Conservation (phyloP, 768 basidiomycete genomes). For the Boletus reticuloceps region DNA sequence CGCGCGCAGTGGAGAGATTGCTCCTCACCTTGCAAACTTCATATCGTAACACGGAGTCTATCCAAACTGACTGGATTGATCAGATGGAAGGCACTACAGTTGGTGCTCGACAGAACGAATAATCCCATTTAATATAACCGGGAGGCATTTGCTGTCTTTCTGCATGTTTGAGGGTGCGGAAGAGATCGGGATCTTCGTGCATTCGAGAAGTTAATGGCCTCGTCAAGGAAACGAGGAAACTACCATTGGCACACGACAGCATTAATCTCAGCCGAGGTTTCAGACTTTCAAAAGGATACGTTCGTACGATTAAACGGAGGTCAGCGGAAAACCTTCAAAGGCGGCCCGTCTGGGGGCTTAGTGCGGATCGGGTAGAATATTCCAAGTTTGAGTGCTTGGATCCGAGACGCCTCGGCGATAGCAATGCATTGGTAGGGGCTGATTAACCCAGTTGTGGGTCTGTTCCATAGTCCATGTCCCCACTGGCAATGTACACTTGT, state of each 20-base stretch:
- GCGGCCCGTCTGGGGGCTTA: not conserved
- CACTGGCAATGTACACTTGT: no score
- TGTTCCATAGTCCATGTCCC: no score
- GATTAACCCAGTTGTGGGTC: no score
- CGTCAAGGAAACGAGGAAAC: slow-evolving; percentile 1
- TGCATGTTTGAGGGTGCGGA: slow-evolving; percentile 1
- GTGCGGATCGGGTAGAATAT: not conserved
- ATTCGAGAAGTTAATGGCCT: not conserved
- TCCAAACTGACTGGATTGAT: not conserved
- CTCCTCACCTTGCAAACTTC: slow-evolving; percentile 58
- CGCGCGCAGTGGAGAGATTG: not conserved
- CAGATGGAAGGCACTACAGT: not conserved
- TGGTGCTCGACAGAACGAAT: not conserved
- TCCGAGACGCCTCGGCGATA: not conserved
- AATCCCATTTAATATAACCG: not conserved
- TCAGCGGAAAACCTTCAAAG: not conserved
- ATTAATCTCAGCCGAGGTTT: not conserved
- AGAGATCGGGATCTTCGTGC: slow-evolving; percentile 5
- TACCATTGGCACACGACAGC: not conserved
- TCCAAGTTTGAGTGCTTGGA: not conserved
- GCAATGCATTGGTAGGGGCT: no score
- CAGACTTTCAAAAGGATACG: slow-evolving; percentile 2
- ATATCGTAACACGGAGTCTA: slow-evolving; percentile 29
- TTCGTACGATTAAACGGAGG: slow-evolving; percentile 1
- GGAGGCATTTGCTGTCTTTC: not conserved